Base-by-base conservation (phyloP, 257 asterid species). In the Lithospermum erythrorhizon region DNA sequence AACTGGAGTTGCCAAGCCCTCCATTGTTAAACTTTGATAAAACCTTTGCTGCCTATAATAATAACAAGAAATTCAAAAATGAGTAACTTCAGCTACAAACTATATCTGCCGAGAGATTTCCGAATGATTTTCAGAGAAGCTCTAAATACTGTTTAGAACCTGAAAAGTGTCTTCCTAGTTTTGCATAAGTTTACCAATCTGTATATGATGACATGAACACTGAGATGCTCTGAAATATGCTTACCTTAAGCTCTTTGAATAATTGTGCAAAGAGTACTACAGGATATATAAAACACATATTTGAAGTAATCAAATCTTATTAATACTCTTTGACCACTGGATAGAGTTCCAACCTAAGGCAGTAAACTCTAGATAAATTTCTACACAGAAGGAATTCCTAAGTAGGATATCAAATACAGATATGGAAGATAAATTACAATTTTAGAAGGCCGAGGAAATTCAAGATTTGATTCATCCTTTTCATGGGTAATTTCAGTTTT, bases 21-120 rank as follows among this genome's bases (percentile, higher is more conserved):
- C 79, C 73, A 27, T 67, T 68, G 9, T 67, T 75, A 63, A 86
- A 73, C 78, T 83, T 83, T 22, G 81, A 71, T 22, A 86, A 69
- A 51, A 83, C 32, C 70, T 76, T 81, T 48, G 65, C 70, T 17
- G 77, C 87, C 89, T 83, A 60, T 66, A 62, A 53, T 55, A 21
- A 55, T 68, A 21, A 37, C 30, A 58, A 47, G 49, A 27, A 68
- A 58, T 61, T n/a, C 25, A 59, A 19, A 52, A 17, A 7, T 35
- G 19, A 19, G 22, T 53, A 13, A n/a, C 25, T 53, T 53, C 7
- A 14, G 49, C 13, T 41, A 11, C 18, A 8, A n/a, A 53, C 6
- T 53, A 53, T 22, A 53, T 10, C 57, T 22, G 22, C 25, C 0
- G 57, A 53, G 25, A n/a, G 11, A 53, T n/a, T 22, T 3, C 8